Percentiles rank a stretch among this genome's conserved stretches.
phyloP scores from a whole-genome alignment of 2,329 filamentous ascomycete genomes.

The Hypoxylon sp. region DNA sequence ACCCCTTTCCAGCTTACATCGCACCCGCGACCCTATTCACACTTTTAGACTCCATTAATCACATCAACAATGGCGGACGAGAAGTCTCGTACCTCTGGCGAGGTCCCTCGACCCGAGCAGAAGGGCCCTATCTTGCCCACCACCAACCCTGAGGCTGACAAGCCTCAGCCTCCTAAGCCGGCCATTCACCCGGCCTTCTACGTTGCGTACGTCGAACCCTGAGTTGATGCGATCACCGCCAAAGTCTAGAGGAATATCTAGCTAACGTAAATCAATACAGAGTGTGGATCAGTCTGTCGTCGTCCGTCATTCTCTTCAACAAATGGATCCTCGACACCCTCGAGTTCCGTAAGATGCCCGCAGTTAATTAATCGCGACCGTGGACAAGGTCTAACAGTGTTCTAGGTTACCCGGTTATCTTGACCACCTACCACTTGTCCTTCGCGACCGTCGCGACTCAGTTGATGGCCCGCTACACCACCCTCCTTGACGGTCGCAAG shows the following conservation, averaged over 20 bases:
- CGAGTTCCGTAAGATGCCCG: constrained; percentile 77
- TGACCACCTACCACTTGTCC: constrained; percentile 95
- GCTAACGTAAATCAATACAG: constrained; percentile 62
- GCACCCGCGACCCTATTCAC: constrained; percentile 23
- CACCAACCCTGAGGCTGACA: constrained; percentile 82
- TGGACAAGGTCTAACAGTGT: constrained; percentile 59
- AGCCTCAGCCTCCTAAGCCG: constrained; percentile 75
- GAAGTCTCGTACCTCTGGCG: constrained; percentile 87
- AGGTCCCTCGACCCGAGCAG: constrained; percentile 73
- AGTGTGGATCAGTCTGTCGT: constrained; percentile 92
- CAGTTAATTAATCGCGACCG: constrained; percentile 62
- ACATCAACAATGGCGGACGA: constrained; percentile 76
- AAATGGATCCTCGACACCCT: constrained; percentile 95
- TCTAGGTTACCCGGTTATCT: constrained; percentile 79
- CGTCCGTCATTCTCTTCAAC: constrained; percentile 98
- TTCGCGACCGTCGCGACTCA: constrained; percentile 97
- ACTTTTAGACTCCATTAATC: constrained; percentile 41
- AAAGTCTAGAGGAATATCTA: background rate
- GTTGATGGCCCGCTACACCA: constrained; percentile 89
- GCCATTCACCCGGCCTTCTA: constrained; percentile 87
- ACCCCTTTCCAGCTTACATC: constrained; percentile 32
- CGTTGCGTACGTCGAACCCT: constrained; percentile 71
- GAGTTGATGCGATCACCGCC: constrained; percentile 13
- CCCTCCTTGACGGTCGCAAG: constrained; percentile 92
- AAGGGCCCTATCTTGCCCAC: constrained; percentile 79